Evolutionary conservation across 768 basidiomycete genomes (phyloP).

Genomic region (Xerocomus spinulosus): DNA sequence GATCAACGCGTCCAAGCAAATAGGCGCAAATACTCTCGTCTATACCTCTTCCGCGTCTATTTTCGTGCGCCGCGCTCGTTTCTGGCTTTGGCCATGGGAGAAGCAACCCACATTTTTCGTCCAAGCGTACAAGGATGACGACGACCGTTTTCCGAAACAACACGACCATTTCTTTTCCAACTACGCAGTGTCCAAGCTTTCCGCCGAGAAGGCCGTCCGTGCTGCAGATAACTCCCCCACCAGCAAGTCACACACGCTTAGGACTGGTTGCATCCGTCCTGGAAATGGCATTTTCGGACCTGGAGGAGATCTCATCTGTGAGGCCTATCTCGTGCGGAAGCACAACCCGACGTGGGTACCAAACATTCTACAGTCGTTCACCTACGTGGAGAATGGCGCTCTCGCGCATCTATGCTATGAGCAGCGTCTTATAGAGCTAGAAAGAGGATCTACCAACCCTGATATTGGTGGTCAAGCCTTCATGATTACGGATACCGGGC

Average conservation of each 20-base stretch:
- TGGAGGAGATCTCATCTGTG: slow-evolving; percentile 66
- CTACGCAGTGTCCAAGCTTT: slow-evolving; percentile 63
- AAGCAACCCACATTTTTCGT: slow-evolving; percentile 49
- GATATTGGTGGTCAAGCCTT: slow-evolving; percentile 76
- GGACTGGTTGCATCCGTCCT: slow-evolving; percentile 74
- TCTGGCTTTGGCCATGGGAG: slow-evolving; percentile 78
- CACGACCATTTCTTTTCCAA: slow-evolving; percentile 73
- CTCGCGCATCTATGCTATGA: slow-evolving; percentile 72
- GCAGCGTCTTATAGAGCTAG: slow-evolving; percentile 56
- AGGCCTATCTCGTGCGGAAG: slow-evolving; percentile 55
- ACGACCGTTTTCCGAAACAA: slow-evolving; percentile 43
- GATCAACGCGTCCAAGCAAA: slow-evolving; percentile 49
- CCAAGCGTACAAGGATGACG: slow-evolving; percentile 63
- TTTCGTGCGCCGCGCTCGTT: slow-evolving; percentile 50
- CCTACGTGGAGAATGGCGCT: slow-evolving; percentile 74
- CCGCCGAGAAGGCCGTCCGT: slow-evolving; percentile 50
- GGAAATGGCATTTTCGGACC: slow-evolving; percentile 76
- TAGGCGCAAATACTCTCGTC: slow-evolving; percentile 54
- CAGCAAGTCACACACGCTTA: slow-evolving; percentile 34
- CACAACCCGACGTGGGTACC: slow-evolving; percentile 60
- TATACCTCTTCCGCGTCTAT: slow-evolving; percentile 76
- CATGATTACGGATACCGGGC: slow-evolving; percentile 60
- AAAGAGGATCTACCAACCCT: slow-evolving; percentile 40
- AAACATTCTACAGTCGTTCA: slow-evolving; percentile 56
- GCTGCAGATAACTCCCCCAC: slow-evolving; percentile 36